phyloP scores from a whole-genome alignment of 192 early-diverging fungal species.

The Cladochytrium replicatum region DNA sequence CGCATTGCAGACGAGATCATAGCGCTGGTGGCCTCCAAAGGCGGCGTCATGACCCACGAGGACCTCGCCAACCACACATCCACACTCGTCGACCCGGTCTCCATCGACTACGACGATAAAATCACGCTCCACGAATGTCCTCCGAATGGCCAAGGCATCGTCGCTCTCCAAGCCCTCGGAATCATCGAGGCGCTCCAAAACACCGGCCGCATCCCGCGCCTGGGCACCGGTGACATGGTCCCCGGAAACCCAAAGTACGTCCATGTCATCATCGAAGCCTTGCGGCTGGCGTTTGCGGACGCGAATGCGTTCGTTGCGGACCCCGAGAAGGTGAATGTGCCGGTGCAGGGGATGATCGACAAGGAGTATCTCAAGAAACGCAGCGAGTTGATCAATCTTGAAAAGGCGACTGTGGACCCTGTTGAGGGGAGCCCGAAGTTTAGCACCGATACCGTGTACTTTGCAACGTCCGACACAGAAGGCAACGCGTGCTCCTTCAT shows the following conservation, averaged over 20 bases:
- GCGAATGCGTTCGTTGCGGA: conserved; percentile 55
- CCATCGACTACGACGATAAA: conserved; percentile 46
- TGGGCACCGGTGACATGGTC: conserved; percentile 25
- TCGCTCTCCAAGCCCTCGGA: conserved; percentile 59
- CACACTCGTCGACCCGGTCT: conserved; percentile 46
- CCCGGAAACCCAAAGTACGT: conserved; percentile 44
- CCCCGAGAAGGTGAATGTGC: conserved; percentile 39
- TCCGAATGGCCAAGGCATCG: conserved; percentile 65
- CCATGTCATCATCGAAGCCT: conserved; percentile 56
- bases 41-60: conserved; percentile 54
- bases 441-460: conserved; percentile 63
- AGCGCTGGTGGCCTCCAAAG: conserved; percentile 30
- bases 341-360: conserved; percentile 1
- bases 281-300: conserved; percentile 72
- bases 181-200: conserved; percentile 49
- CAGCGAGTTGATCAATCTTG: conserved; percentile 43
- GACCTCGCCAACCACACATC: conserved; percentile 51
- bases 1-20: conserved; percentile 57
- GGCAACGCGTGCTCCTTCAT: conserved; percentile 80
- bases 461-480: conserved; percentile 34
- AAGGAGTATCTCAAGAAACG: conserved; percentile 44
- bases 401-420: conserved; percentile 34
- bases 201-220: conserved; percentile 14
- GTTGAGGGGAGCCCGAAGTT: conserved; percentile 48
- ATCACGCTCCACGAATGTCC: conserved; percentile 61